Evolutionary conservation across 1,139 yeast species (phyloP).

Genomic region (Barnettozyma hawaiiensis): DNA sequence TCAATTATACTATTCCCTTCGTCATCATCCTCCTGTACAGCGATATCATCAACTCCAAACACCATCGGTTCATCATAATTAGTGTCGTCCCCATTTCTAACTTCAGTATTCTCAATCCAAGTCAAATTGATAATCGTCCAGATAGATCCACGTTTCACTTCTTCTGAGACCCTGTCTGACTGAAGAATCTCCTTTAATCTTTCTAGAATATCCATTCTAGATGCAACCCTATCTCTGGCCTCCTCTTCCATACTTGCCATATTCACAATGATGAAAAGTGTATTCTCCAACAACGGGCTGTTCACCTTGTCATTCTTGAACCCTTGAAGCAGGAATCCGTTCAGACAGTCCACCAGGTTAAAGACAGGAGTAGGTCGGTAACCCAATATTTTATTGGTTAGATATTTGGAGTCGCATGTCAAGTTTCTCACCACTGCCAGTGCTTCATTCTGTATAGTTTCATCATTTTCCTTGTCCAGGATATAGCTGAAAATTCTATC

Average conservation of each 20-base stretch:
- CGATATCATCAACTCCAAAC: constrained; percentile 16
- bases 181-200: constrained; percentile 31
- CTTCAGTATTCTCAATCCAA: constrained; percentile 36
- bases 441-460: constrained; percentile 58
- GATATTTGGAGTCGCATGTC: constrained; percentile 58
- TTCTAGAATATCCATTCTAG: constrained; percentile 37
- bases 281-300: constrained; percentile 38
- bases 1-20: constrained; percentile 16
- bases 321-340: constrained; percentile 14
- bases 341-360: constrained; percentile 31
- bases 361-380: constrained; percentile 24
- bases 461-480: constrained; percentile 34
- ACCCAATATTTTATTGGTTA: constrained; percentile 39
- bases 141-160: constrained; percentile 47
- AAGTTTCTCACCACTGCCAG: constrained; percentile 73
- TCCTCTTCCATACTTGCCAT: constrained; percentile 49
- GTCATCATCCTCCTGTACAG: constrained; percentile 12
- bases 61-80: constrained; percentile 1
- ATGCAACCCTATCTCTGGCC: constrained; percentile 41
- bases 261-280: constrained; percentile 51
- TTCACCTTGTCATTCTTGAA: constrained; percentile 15
- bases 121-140: constrained; percentile 58
- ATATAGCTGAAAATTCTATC: constrained; percentile 46
- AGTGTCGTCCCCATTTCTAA: constrained; percentile 14
- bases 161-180: constrained; percentile 32